Evolutionary conservation across 352 stramenopile species (phyloP), one percentile per base, ranked within the genome.

Genomic region (Pseudoperonospora humuli): DNA sequence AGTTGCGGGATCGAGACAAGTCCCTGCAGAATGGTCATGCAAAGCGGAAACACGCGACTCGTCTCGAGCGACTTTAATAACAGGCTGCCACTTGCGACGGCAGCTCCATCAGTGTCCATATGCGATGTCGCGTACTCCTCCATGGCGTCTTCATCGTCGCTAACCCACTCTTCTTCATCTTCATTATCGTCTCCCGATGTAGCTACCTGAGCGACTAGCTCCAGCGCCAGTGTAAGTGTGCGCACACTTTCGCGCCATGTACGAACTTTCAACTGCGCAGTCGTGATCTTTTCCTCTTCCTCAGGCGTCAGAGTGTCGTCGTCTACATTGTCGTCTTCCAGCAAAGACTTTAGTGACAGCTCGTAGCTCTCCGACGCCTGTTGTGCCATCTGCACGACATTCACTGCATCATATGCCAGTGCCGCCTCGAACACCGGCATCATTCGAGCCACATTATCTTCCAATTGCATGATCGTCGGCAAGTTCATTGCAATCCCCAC

Each of bases 131-230:
- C 78, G 18, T 71, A 71, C 55, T 84, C 64, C 46, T 92, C 82
- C 82, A 94, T 94, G 18, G 73, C 80, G 28, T 94, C 82, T 63
- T 94, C 82, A 31, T 94, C 82, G 17, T 94, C 82, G 37, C 79
- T 94, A 3, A 50, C 77, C 82, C 82, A 94, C 39, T 92, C 81
- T 13, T 88, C 78, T 52, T 89, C 78, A 7, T 88, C 73, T 0
- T 86, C 70, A 10, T 72, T 72, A 17, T 86, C 75, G 18, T 83
- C 74, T 33, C 50, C 67, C 13, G 57, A 57, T 0, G 57, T 54
- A 37, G 77, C 61, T 7, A 94, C 38, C 33, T 92, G 75, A 33
- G 77, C 75, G 25, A 88, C 61, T 32, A 92, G 43, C 39, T 94
- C 82, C 8, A 94, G 59, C 21, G 75, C 79, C 15, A 94, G 50